A percentile compares a stretch with the other conserved stretches of the same genome.
Conservation (phyloP, 352 stramenopile genomes). For the Phytopythium helicoides region DNA sequence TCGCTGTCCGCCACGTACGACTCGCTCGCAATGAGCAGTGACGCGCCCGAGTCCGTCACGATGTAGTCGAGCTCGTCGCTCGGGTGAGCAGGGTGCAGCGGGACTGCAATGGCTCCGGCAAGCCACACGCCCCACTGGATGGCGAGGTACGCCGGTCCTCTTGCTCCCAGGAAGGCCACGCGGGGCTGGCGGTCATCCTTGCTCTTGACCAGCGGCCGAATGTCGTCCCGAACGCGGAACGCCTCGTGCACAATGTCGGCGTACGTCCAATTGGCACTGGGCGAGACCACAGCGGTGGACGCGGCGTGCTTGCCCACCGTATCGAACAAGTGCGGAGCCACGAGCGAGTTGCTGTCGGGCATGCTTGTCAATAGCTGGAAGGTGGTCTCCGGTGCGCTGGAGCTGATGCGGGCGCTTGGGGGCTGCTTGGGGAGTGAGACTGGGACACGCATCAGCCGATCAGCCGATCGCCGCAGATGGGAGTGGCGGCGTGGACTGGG, state of each 20-base stretch:
- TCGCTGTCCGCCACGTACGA: conserved; percentile 14
- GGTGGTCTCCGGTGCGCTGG: not conserved
- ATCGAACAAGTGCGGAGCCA: conserved; percentile 3
- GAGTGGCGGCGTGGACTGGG: not conserved
- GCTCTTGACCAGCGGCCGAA: conserved; percentile 5
- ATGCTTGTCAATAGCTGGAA: not conserved
- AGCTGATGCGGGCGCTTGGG: not conserved
- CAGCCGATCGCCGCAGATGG: conserved; percentile 1
- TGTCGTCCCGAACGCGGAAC: conserved; percentile 25
- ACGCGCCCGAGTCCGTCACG: conserved; percentile 47
- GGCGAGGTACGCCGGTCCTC: conserved; percentile 49
- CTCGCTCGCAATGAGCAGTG: conserved; percentile 47
- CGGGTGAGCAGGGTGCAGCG: conserved; percentile 55
- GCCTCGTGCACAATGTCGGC: conserved; percentile 35
- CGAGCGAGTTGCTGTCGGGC: not conserved
- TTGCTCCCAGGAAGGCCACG: conserved; percentile 39
- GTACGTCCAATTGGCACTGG: conserved; percentile 41
- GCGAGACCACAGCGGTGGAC: not conserved
- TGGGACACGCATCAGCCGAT: not conserved
- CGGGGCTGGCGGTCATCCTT: conserved; percentile 21
- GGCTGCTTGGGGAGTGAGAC: not conserved
- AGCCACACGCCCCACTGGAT: conserved; percentile 82
- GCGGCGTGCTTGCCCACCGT: not conserved
- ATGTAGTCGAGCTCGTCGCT: conserved; percentile 74
- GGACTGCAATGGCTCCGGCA: conserved; percentile 58